Base-by-base conservation (phyloP, 305 asterid genomes). In the Fraxinus sp. region DNA sequence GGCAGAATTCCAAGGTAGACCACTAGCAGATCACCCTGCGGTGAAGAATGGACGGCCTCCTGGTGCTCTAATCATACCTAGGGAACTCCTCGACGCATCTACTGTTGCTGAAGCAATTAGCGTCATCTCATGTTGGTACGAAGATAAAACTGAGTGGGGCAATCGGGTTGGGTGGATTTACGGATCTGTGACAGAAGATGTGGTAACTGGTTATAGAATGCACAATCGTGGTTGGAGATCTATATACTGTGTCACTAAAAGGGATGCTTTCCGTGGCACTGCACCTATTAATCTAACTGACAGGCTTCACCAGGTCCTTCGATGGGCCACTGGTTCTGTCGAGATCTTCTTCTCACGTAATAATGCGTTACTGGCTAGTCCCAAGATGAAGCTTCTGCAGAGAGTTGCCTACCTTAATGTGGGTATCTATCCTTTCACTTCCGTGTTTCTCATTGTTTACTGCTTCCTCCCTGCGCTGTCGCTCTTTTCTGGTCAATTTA, bases 271-370 rank as follows among this genome's bases (percentile, higher is more conserved):
- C 28, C 68, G 68, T 18, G 68, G 68, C 28, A 57, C 68, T 57
- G 68, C 68, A 18, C 68, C 68, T 18, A 57, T 57, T 18, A 57
- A 57, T 57, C 68, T 57, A 57, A 57, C 68, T 18, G 68, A 57
- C 68, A 57, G 68, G 68, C 68, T 57, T 57, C 68, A 57, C 68
- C 68, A 57, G 68, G 68, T 57, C 68, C 68, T 57, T 18, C 68
- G 68, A 18, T 57, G 68, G 68, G 68, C 68, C 68, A 57, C 68
- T 18, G 68, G 68, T 57, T 57, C 68, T 57, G 68, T 57, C 28
- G 68, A 57, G 13, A 57, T 57, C 68, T 57, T 57, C 68, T 57
- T 57, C 68, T 57, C 68, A 18, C 68, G 68, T 57, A 57, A 57
- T 57, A 57, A 57, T 57, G 68, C 68, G 4, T 18, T 57, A 57